These are phyloP conservation scores for Coemansia umbellata DNA, from an alignment of 192 early-diverging fungal genomes.

Conservation along the genomic window DNA sequence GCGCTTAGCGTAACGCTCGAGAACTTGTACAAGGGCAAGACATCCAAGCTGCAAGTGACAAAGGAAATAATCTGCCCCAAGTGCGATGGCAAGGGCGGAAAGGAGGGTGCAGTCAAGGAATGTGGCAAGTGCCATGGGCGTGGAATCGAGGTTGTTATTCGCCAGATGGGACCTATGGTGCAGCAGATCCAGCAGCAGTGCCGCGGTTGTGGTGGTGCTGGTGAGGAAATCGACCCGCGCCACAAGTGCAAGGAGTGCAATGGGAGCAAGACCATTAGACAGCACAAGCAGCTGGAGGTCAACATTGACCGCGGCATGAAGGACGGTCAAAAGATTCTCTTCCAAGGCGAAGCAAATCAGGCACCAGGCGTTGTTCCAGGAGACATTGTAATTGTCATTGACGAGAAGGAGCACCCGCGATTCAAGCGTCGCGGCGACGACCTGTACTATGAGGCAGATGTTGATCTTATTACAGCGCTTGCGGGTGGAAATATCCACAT, in stretches of 20 bases:
- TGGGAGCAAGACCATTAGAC: conserved; percentile 80
- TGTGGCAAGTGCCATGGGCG: conserved; percentile 85
- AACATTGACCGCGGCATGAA: conserved; percentile 98
- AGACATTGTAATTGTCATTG: conserved; percentile 94
- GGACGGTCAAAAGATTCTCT: conserved; percentile 93
- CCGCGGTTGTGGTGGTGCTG: conserved; percentile 82
- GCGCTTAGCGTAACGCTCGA: conserved; percentile 83
- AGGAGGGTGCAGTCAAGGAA: conserved; percentile 83
- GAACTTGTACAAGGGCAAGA: conserved; percentile 92
- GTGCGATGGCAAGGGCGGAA: conserved; percentile 96
- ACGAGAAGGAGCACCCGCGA: conserved; percentile 90
- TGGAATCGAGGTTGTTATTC: conserved; percentile 83
- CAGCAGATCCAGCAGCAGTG: conserved; percentile 99
- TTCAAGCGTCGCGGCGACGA: conserved; percentile 95
- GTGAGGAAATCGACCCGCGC: conserved; percentile 87
- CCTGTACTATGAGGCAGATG: conserved; percentile 86
- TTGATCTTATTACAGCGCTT: conserved; percentile 92
- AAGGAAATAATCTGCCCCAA: conserved; percentile 87
- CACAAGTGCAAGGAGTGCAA: conserved; percentile 88
- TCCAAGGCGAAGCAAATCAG: conserved; percentile 96
- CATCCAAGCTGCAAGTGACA: conserved; percentile 90
- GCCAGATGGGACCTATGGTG: conserved; percentile 99
- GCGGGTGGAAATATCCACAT: conserved; percentile 93
- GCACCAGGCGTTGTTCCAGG: conserved; percentile 91
- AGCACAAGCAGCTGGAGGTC: conserved; percentile 97